These are phyloP conservation scores for Mycena latifolia DNA, from an alignment of 768 basidiomycete genomes.

Conservation along the genomic window DNA sequence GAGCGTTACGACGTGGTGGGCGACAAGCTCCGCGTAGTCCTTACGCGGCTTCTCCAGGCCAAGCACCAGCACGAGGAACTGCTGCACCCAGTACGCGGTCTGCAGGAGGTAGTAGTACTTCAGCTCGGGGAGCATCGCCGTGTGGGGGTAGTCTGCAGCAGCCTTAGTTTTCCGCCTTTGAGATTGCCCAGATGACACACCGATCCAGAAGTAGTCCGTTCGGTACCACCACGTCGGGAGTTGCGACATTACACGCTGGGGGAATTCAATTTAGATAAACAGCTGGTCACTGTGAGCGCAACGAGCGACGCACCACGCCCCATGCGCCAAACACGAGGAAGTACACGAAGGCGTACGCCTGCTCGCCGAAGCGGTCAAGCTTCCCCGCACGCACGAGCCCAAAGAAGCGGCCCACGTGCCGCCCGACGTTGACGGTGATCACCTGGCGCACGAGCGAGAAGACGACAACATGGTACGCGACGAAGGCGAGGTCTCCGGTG, in stretches of 20 bases:
- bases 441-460: slow-evolving; percentile 90
- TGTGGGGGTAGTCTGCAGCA: slow-evolving; percentile 90
- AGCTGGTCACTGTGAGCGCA: not conserved
- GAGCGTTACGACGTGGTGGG: slow-evolving; percentile 92
- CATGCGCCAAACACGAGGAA: slow-evolving; percentile 75
- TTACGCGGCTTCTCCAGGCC: slow-evolving; percentile 94
- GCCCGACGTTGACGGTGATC: slow-evolving; percentile 71
- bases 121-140: slow-evolving; percentile 84
- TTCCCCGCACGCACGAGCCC: slow-evolving; percentile 77
- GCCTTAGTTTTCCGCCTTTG: too few species aligned
- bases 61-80: slow-evolving; percentile 87
- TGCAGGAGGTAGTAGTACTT: slow-evolving; percentile 97
- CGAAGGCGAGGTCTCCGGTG: slow-evolving; percentile 81
- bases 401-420: slow-evolving; percentile 75
- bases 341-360: slow-evolving; percentile 88
- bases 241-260: slow-evolving; percentile 82
- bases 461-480: slow-evolving; percentile 86
- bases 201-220: slow-evolving; percentile 87
- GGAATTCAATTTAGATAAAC: too few species aligned
- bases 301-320: slow-evolving; percentile 85
- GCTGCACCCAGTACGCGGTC: slow-evolving; percentile 94
- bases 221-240: slow-evolving; percentile 90
- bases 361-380: slow-evolving; percentile 89
- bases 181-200: too few species aligned
- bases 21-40: slow-evolving; percentile 88